These are phyloP conservation scores for Penicillium oxalicum DNA, from an alignment of 2,329 filamentous ascomycete genomes.

Conservation along the genomic window DNA sequence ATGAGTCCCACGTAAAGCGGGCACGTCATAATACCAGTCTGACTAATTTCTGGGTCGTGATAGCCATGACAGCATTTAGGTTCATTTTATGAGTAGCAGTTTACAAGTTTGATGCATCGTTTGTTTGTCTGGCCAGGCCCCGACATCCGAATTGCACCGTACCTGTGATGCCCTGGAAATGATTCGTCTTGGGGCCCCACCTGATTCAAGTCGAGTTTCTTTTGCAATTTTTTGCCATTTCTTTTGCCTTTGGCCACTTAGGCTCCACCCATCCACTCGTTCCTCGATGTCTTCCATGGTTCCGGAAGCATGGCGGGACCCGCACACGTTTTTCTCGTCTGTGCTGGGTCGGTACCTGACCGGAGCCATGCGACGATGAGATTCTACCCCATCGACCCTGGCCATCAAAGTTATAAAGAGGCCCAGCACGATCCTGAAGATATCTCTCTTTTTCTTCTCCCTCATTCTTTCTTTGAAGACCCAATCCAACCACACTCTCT, in stretches of 20 bases:
- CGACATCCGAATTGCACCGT: too few species aligned
- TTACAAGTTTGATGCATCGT: too few species aligned
- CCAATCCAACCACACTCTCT: constrained; percentile 12
- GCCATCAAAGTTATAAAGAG: constrained; percentile 19
- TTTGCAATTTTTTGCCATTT: constrained; percentile 8
- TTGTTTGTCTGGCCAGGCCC: too few species aligned
- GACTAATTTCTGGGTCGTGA: too few species aligned
- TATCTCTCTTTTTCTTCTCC: constrained; percentile 4
- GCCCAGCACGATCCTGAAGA: constrained; percentile 3
- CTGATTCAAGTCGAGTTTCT: background rate
- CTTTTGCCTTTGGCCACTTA: constrained; percentile 11
- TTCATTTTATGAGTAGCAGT: too few species aligned
- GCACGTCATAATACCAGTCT: too few species aligned
- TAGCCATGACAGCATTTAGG: too few species aligned
- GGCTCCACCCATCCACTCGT: constrained; percentile 6
- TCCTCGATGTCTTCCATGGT: constrained; percentile 15
- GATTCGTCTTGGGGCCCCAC: constrained; percentile 3
- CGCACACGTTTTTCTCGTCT: constrained; percentile 13
- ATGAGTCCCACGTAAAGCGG: too few species aligned
- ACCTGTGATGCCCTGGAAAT: background rate
- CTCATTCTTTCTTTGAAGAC: constrained; percentile 16
- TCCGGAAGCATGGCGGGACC: constrained; percentile 10
- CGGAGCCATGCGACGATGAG: constrained; percentile 6
- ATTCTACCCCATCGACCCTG: background rate
- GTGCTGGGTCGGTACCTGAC: constrained; percentile 12